Percentiles rank a stretch among this genome's conserved stretches.
Evolutionary conservation across 208 protist genomes (phyloP).

Genomic region (Leishmania arabica): DNA sequence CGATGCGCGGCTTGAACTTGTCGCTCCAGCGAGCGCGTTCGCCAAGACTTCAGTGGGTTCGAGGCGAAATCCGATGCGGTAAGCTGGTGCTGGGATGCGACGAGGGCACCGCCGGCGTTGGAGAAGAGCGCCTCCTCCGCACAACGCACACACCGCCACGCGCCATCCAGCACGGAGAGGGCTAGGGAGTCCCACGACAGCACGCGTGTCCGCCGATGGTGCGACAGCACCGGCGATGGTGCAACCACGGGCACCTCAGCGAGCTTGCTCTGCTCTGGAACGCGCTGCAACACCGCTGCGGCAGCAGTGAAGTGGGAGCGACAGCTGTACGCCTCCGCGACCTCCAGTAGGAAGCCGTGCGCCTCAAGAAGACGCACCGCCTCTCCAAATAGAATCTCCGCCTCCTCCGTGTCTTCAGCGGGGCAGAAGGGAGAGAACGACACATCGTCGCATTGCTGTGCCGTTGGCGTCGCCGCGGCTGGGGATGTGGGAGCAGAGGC

Average conservation of each 20-base stretch:
- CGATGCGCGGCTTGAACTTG: conserved; percentile 17
- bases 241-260: conserved; percentile 12
- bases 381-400: conserved; percentile 15
- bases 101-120: not conserved
- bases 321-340: conserved; percentile 27
- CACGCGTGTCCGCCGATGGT: conserved; percentile 1
- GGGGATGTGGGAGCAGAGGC: not conserved
- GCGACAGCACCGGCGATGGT: not conserved
- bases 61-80: not conserved
- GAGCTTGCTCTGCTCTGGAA: conserved; percentile 4
- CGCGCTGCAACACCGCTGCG: conserved; percentile 7
- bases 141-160: conserved; percentile 8
- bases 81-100: not conserved
- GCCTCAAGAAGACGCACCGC: conserved; percentile 24
- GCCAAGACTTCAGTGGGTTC: conserved; percentile 1
- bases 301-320: conserved; percentile 22
- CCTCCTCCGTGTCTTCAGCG: conserved; percentile 5
- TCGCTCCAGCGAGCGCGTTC: conserved; percentile 16
- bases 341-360: conserved; percentile 17
- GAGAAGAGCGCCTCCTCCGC: conserved; percentile 25
- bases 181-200: conserved; percentile 28
- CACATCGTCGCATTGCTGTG: not conserved
- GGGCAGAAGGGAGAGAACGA: not conserved
- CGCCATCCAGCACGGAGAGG: conserved; percentile 28
- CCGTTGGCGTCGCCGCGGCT: not conserved